phyloP scores from a whole-genome alignment of 2,329 filamentous ascomycete species.

The Ophiostoma populinum region DNA sequence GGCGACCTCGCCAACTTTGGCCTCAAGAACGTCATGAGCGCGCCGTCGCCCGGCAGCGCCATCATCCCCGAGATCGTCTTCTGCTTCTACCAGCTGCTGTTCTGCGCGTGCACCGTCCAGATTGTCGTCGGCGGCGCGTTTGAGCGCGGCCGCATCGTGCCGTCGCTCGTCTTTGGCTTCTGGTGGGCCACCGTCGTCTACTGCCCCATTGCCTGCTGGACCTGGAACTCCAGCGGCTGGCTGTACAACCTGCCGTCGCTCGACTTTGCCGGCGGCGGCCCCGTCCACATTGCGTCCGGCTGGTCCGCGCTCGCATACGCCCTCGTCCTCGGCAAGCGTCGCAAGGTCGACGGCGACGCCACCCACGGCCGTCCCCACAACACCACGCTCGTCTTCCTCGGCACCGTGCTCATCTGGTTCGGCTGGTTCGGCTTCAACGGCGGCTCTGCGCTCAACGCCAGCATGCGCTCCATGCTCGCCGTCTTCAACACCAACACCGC shows the following conservation, averaged over 20 bases:
- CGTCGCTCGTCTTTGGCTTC: slow-evolving; percentile 50
- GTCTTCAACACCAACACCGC: slow-evolving; percentile 77
- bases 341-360: slow-evolving; percentile 29
- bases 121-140: slow-evolving; percentile 43
- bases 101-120: slow-evolving; percentile 71
- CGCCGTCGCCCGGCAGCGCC: slow-evolving; percentile 54
- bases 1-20: slow-evolving; percentile 68
- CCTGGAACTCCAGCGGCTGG: slow-evolving; percentile 61
- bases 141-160: slow-evolving; percentile 43
- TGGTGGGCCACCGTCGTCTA: slow-evolving; percentile 57
- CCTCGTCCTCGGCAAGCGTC: slow-evolving; percentile 54
- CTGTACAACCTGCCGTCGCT: slow-evolving; percentile 49
- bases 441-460: slow-evolving; percentile 63
- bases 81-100: slow-evolving; percentile 78
- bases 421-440: slow-evolving; percentile 97
- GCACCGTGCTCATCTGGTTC: slow-evolving; percentile 69
- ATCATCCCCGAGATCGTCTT: slow-evolving; percentile 72
- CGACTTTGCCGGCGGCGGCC: slow-evolving; percentile 60
- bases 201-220: slow-evolving; percentile 60
- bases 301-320: slow-evolving; percentile 57
- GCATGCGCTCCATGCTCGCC: slow-evolving; percentile 78
- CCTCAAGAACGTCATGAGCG: slow-evolving; percentile 56
- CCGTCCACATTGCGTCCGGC: slow-evolving; percentile 58
- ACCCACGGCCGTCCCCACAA: slow-evolving; percentile 52
- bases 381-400: slow-evolving; percentile 55